Base-by-base conservation (phyloP, 164 flowering plant genomes). In the Amborella trichopoda region DNA sequence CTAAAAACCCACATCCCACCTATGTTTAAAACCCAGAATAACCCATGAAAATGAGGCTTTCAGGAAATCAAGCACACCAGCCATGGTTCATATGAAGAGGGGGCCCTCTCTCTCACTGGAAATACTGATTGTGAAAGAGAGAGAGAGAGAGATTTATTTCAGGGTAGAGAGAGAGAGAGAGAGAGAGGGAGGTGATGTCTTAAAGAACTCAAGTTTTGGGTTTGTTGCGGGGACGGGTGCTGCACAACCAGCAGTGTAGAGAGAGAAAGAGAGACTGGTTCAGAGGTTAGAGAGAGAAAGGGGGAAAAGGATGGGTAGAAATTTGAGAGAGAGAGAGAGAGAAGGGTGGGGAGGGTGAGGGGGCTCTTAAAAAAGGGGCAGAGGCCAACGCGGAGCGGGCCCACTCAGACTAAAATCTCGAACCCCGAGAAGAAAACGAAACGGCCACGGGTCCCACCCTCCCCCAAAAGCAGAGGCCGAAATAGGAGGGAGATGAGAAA, bases 101-200 rank as follows among this genome's bases (percentile, higher is more conserved):
- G 23, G 38, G 52, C 11, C 28, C 2, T 23, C 11, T 26, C 46
- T 16, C 12, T n/a, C 11, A 5, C 25, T 43, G 22, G 21, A 26
- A 14, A 16, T 22, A 9, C 18, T 11, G 12, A 37, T 24, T 12
- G 39, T 50, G 46, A 14, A 23, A 28, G 53, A n/a, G n/a, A n/a
- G n/a, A n/a, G n/a, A n/a, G n/a, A n/a, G n/a, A n/a, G n/a, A n/a
- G n/a, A n/a, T n/a, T n/a, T n/a, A n/a, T n/a, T n/a, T n/a, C n/a
- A n/a, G n/a, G n/a, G n/a, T n/a, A 39, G 54, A 54, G 56, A 50
- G 58, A 26, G 49, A 48, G 51, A 32, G 26, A 47, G 6, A 38
- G 22, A 13, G 23, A 13, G 44, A 18, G 44, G 22, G 12, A 25
- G 44, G 13, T 6, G 44, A 21, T 3, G 46, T 14, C n/a, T n/a